A percentile compares a stretch with the other conserved stretches of the same genome.
phyloP scores from a whole-genome alignment of 352 stramenopile genomes.

The Globisporangium mamillatum region DNA sequence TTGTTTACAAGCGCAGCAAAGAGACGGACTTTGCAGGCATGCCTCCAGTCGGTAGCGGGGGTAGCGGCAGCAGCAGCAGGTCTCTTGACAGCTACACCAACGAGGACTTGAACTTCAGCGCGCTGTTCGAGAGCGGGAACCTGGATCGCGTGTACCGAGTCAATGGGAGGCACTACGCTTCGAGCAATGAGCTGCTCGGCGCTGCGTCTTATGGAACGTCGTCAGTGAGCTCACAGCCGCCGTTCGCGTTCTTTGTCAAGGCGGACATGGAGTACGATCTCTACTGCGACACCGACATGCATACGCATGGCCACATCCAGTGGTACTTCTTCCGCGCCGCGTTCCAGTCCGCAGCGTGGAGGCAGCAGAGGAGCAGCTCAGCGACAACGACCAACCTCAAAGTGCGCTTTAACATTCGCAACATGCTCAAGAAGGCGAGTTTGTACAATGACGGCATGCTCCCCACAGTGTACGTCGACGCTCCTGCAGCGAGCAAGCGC shows the following conservation, averaged over 20 bases:
- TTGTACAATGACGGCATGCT: slow-evolving; percentile 89
- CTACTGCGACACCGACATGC: slow-evolving; percentile 68
- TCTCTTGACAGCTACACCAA: background rate
- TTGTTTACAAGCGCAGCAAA: slow-evolving; percentile 73
- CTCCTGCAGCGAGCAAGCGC: slow-evolving; percentile 13
- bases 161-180: slow-evolving; percentile 47
- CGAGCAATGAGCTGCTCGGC: slow-evolving; percentile 34
- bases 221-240: slow-evolving; percentile 18
- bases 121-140: slow-evolving; percentile 79
- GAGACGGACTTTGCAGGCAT: slow-evolving; percentile 16
- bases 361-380: slow-evolving; percentile 1
- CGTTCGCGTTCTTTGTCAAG: slow-evolving; percentile 58
- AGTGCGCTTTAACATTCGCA: slow-evolving; percentile 84
- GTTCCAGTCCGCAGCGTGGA: slow-evolving; percentile 16
- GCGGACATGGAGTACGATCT: slow-evolving; percentile 70
- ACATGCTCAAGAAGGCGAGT: slow-evolving; percentile 84
- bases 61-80: background rate
- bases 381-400: slow-evolving; percentile 16
- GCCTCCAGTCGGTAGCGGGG: background rate
- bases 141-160: slow-evolving; percentile 68
- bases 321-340: slow-evolving; percentile 87
- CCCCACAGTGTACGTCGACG: slow-evolving; percentile 62
- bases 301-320: slow-evolving; percentile 79
- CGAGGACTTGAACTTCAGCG: slow-evolving; percentile 54
- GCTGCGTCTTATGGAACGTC: slow-evolving; percentile 3